A percentile compares a stretch with the other conserved stretches of the same genome.
Evolutionary conservation across 106 monocot species (phyloP).

Genomic region (Dendrobium officinale): DNA sequence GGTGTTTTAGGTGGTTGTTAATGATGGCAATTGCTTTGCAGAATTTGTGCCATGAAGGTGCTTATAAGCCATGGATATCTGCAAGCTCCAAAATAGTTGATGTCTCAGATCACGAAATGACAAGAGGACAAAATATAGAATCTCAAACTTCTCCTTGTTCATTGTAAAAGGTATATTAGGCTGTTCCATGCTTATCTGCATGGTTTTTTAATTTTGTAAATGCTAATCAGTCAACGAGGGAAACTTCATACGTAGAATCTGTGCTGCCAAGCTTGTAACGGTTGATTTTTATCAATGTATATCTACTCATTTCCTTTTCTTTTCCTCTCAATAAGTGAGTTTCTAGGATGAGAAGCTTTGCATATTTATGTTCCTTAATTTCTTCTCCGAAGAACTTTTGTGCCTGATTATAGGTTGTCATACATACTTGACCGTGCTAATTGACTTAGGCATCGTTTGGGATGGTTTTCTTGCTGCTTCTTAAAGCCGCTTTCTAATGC

Average conservation of each 20-base stretch:
- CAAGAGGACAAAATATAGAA: background rate
- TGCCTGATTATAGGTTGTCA: too few relatives aligned
- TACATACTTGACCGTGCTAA: too few relatives aligned
- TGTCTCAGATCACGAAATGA: constrained; percentile 16
- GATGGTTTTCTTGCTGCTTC: too few relatives aligned
- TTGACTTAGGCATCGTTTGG: too few relatives aligned
- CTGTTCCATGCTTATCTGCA: background rate
- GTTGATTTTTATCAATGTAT: background rate
- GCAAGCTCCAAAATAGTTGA: constrained; percentile 13
- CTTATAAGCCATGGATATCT: constrained; percentile 35
- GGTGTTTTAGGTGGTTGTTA: too few relatives aligned
- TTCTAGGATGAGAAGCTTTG: too few relatives aligned
- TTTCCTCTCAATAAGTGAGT: too few relatives aligned
- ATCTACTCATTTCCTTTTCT: too few relatives aligned
- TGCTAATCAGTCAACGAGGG: background rate
- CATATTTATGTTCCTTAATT: too few relatives aligned
- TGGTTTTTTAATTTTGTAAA: background rate
- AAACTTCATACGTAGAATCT: background rate
- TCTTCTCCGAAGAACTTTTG: too few relatives aligned
- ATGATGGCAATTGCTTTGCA: constrained; percentile 9
- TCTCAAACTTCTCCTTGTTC: background rate
- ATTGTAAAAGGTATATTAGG: background rate
- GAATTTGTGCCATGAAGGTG: constrained; percentile 41
- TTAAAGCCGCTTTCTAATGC: too few relatives aligned
- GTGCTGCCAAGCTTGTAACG: background rate